Percentiles rank a stretch among this genome's conserved stretches.
Conservation (phyloP, 2,329 filamentous ascomycete species). For the Lachnellula cervina region DNA sequence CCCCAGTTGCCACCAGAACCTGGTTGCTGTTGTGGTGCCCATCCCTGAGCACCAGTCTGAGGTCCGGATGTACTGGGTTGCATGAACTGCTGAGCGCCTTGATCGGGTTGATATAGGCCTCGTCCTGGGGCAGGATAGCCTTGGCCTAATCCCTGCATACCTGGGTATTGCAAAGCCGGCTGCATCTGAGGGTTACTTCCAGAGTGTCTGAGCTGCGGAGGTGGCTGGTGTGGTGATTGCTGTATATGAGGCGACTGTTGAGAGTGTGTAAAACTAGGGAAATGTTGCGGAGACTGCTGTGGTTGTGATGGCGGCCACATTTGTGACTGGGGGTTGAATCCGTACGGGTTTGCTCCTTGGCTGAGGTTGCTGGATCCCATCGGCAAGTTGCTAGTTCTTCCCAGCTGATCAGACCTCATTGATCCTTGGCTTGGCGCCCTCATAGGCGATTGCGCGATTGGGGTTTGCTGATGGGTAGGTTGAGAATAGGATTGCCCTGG, state of each 20-base stretch:
- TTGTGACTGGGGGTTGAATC: slow-evolving; percentile 55
- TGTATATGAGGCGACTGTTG: slow-evolving; percentile 34
- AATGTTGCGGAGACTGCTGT: slow-evolving; percentile 57
- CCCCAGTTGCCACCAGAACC: slow-evolving; percentile 27
- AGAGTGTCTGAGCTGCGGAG: slow-evolving; percentile 56
- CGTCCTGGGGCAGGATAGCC: slow-evolving; percentile 51
- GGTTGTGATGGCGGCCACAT: slow-evolving; percentile 61
- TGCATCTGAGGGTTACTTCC: slow-evolving; percentile 52
- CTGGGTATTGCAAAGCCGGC: slow-evolving; percentile 56
- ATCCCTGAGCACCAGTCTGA: slow-evolving; percentile 29
- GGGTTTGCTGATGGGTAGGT: slow-evolving; percentile 65
- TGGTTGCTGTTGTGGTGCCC: slow-evolving; percentile 29
- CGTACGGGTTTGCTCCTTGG: slow-evolving; percentile 46
- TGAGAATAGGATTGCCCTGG: slow-evolving; percentile 60
- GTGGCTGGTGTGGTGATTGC: slow-evolving; percentile 50
- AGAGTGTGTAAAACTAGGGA: slow-evolving; percentile 47
- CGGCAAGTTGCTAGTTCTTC: slow-evolving; percentile 58
- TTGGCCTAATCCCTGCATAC: slow-evolving; percentile 57
- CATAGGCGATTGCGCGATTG: slow-evolving; percentile 68
- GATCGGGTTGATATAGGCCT: slow-evolving; percentile 56
- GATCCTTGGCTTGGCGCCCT: slow-evolving; percentile 61
- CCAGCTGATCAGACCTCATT: slow-evolving; percentile 54
- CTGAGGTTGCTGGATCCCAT: slow-evolving; percentile 50
- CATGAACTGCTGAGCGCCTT: slow-evolving; percentile 64
- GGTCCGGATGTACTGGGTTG: slow-evolving; percentile 47